Evolutionary conservation across 2,329 filamentous ascomycete genomes (phyloP), one percentile per base, ranked within the genome.

Genomic region (Aspergillus sp.): DNA sequence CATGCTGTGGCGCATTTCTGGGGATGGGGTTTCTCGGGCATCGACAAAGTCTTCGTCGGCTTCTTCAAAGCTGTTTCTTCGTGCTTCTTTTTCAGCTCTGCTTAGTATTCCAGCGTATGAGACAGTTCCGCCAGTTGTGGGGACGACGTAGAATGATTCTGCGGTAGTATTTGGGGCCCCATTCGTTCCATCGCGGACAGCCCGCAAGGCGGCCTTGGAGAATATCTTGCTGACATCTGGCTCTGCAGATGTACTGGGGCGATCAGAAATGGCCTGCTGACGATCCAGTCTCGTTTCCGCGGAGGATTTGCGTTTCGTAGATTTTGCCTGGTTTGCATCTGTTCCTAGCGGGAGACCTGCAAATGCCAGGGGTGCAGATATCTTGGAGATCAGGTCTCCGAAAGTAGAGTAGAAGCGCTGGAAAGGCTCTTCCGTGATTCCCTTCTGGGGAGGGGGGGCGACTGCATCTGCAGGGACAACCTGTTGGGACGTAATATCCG

Each of bases 131-230:
- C 93, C 91, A 15, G 87, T 89, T 0, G 88, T 87, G 3, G 91
- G 93, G 1, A 98, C 93, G 1, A 97, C 86, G 65, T 96, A 97
- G 72, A 98, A 98, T 7, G 87, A 93, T 54, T 81, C 78, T 5
- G 74, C 74, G 3, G 69, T 53, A 59, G 87, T 86, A 49, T 77
- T 80, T 10, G 73, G 69, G n/a, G 70, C 64, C 13, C 78, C 77
- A 0, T 81, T 82, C 25, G 71, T 68, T 42, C 85, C 84, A 48
- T 87, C 83, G 17, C 82, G 78, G 38, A 95, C 78, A 1, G 90
- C 88, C 45, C 85, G 81, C 46, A 97, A 78, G 3, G 91, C 88
- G 10, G 91, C 89, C 55, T 83, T 84, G 37, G 90, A 95, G 65
- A 94, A 94, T 25, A 95, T 81, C 51, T 84, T 86, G 57, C 82